These are phyloP conservation scores for Echeveria elegans DNA, from an alignment of 164 flowering plant genomes.

Conservation along the genomic window DNA sequence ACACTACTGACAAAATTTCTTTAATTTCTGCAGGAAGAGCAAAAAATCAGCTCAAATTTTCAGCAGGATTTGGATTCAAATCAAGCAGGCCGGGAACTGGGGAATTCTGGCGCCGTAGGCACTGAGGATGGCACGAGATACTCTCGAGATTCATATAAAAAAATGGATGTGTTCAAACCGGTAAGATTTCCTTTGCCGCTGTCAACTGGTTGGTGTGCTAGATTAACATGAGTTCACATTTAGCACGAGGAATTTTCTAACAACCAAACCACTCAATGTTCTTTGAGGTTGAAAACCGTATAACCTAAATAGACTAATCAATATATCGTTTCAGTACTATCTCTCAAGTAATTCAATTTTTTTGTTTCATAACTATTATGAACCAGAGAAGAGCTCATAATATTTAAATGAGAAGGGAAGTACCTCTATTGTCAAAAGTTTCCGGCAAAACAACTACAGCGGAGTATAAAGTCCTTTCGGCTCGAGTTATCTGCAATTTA, in stretches of 20 bases:
- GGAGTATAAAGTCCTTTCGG: slow-evolving; percentile 63
- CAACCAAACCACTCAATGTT: neutral
- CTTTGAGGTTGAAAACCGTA: neutral
- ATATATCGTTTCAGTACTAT: neutral
- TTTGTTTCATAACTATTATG: neutral
- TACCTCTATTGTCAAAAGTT: slow-evolving; percentile 93
- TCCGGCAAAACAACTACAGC: slow-evolving; percentile 87
- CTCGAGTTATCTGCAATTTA: slow-evolving; percentile 58
- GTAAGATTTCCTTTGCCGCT: neutral
- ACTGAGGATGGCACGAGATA: neutral
- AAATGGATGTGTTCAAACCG: neutral
- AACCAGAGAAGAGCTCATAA: neutral
- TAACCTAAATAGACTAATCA: neutral
- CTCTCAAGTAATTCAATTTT: neutral
- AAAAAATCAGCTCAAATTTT: neutral
- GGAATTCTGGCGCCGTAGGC: neutral
- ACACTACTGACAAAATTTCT: slow-evolving; percentile 64
- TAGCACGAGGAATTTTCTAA: neutral
- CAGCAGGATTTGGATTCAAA: neutral
- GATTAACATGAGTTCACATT: neutral
- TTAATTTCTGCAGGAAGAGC: slow-evolving; percentile 65
- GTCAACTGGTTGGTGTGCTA: neutral
- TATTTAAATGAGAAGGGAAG: neutral
- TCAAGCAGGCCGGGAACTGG: neutral
- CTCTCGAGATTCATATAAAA: neutral